Percentiles rank a stretch among this genome's conserved stretches.
These are phyloP conservation scores for Rhizoclosmatium globosum DNA, from an alignment of 192 early-diverging fungal species.

Conservation along the genomic window DNA sequence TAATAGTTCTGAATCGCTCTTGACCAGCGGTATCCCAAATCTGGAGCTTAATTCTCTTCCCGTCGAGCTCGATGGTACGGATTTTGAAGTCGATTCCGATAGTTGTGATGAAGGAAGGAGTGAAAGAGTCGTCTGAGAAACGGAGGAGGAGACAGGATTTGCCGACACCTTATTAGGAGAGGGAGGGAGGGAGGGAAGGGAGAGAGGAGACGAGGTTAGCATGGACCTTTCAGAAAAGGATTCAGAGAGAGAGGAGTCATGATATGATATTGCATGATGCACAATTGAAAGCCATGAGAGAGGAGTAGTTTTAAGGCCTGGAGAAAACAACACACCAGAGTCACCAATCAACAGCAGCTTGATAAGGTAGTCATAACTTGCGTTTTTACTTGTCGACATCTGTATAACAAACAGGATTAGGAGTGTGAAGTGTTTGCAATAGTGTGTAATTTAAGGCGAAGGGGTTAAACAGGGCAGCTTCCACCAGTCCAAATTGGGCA, in stretches of 20 bases:
- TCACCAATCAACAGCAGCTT: conserved; percentile 98
- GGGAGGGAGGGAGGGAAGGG: not conserved
- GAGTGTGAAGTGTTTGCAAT: no score
- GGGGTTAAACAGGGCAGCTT: no score
- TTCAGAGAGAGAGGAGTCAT: not conserved
- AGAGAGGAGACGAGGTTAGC: not conserved
- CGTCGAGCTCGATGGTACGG: conserved; percentile 97
- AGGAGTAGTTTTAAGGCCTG: not conserved
- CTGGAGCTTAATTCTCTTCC: conserved; percentile 98
- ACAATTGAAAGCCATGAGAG: not conserved
- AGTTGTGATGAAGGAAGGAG: conserved; percentile 99
- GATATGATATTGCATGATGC: conserved; percentile 11
- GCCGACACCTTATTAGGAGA: conserved; percentile 78
- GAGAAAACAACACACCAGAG: conserved; percentile 73
- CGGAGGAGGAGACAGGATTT: conserved; percentile 96
- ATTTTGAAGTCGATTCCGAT: conserved; percentile 99
- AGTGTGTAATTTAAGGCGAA: no score
- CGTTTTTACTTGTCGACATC: conserved; percentile 86
- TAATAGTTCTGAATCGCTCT: conserved; percentile 99
- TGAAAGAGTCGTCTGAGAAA: conserved; percentile 99
- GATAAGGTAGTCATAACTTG: conserved; percentile 99
- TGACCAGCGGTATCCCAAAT: conserved; percentile 99
- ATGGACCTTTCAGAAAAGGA: not conserved
- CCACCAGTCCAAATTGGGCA: no score
- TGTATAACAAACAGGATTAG: not conserved